Percentiles rank a stretch among this genome's conserved stretches.
phyloP scores from a whole-genome alignment of 352 stramenopile species.

The Pythium angustatum region DNA sequence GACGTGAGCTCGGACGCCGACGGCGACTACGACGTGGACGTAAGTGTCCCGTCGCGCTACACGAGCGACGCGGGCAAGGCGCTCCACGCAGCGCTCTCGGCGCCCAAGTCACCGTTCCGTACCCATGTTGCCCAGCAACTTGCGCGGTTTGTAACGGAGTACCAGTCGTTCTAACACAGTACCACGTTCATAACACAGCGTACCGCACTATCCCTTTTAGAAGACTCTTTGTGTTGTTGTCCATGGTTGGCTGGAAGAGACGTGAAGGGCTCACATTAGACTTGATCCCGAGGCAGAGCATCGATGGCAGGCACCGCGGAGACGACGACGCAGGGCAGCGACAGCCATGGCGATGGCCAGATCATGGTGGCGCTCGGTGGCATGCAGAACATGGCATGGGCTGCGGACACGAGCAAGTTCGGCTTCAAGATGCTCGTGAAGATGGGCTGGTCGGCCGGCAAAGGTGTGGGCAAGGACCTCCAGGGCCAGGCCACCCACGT shows the following conservation, averaged over 20 bases:
- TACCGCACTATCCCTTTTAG: slow-evolving; percentile 10
- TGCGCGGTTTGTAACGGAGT: slow-evolving; percentile 69
- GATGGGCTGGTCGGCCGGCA: slow-evolving; percentile 95
- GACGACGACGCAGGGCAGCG: slow-evolving; percentile 9
- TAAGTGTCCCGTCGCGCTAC: slow-evolving; percentile 68
- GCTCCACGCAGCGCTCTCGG: slow-evolving; percentile 62
- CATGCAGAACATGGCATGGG: slow-evolving; percentile 90
- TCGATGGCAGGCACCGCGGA: slow-evolving; percentile 23
- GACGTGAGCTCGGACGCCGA: slow-evolving; percentile 81
- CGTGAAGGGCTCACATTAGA: background rate
- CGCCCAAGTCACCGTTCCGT: slow-evolving; percentile 58
- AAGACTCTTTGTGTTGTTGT: slow-evolving; percentile 1
- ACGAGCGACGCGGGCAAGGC: slow-evolving; percentile 63
- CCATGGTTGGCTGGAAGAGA: slow-evolving; percentile 28
- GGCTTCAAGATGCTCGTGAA: slow-evolving; percentile 95
- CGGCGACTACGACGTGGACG: slow-evolving; percentile 75
- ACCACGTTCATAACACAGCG: slow-evolving; percentile 3
- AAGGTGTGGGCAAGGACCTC: slow-evolving; percentile 92
- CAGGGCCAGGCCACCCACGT: slow-evolving; percentile 88
- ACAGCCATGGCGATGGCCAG: slow-evolving; percentile 31
- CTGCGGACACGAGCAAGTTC: slow-evolving; percentile 90
- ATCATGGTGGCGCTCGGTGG: slow-evolving; percentile 82
- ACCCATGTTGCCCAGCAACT: slow-evolving; percentile 51
- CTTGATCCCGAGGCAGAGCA: no score
- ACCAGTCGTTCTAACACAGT: slow-evolving; percentile 63